These are phyloP conservation scores for Phialophora tarda DNA, from an alignment of 2,329 filamentous ascomycete species.

Conservation along the genomic window DNA sequence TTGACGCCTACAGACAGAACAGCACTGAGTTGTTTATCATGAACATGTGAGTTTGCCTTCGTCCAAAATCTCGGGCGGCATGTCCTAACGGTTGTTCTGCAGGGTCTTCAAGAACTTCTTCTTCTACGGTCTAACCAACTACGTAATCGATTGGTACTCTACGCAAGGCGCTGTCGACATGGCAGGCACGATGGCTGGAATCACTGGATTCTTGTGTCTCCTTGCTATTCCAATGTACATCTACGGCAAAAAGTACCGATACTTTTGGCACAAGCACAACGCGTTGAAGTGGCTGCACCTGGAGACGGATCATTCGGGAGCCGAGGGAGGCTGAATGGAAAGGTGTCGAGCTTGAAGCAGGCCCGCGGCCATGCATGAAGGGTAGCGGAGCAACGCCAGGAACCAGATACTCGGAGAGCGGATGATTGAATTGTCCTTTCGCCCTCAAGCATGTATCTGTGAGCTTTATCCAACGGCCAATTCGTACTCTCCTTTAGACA, in stretches of 20 bases:
- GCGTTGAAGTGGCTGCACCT: conserved; percentile 23
- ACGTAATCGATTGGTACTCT: conserved; percentile 45
- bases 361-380: background rate
- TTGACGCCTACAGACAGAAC: conserved; percentile 30
- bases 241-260: conserved; percentile 45
- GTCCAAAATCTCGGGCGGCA: background rate
- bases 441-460: background rate
- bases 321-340: conserved; percentile 9
- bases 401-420: background rate
- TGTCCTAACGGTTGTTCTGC: background rate
- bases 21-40: conserved; percentile 37
- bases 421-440: background rate
- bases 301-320: conserved; percentile 28
- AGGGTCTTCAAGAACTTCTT: conserved; percentile 37
- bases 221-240: conserved; percentile 46
- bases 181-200: conserved; percentile 44
- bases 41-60: conserved; percentile 21
- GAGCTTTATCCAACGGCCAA: too few relatives aligned
- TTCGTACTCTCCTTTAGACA: background rate
- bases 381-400: background rate
- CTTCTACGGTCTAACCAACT: conserved; percentile 44
- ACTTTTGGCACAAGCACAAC: conserved; percentile 38
- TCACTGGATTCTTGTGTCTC: conserved; percentile 45
- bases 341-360: background rate
- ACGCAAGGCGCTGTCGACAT: conserved; percentile 44